Percentiles rank a stretch among this genome's conserved stretches.
Conservation (phyloP, 2,329 filamentous ascomycete genomes). For the Blastomyces gilchristii region DNA sequence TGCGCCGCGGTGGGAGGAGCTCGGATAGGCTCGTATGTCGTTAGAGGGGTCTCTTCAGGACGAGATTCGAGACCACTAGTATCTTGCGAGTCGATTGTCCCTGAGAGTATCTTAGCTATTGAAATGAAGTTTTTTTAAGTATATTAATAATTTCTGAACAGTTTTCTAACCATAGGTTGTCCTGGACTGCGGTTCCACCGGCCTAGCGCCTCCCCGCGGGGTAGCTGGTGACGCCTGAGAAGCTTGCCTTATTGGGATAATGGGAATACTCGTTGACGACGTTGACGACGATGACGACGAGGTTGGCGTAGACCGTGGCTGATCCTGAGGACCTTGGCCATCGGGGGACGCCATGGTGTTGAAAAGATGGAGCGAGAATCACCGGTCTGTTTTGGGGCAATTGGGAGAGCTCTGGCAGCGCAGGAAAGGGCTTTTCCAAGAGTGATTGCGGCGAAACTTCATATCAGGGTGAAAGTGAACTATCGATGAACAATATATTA, state of each 20-base stretch:
- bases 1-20: slow-evolving; percentile 36
- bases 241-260: slow-evolving; percentile 4
- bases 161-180: slow-evolving; percentile 6
- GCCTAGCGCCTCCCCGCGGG: not conserved
- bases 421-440: not conserved
- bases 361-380: not conserved
- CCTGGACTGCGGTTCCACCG: not conserved
- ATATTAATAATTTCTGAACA: not conserved
- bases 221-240: not conserved
- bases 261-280: slow-evolving; percentile 6
- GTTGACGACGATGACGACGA: slow-evolving; percentile 9
- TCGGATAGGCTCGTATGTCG: slow-evolving; percentile 27
- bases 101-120: slow-evolving; percentile 10
- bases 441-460: not conserved
- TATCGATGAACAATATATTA: not conserved
- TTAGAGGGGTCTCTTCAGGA: not conserved
- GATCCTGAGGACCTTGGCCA: slow-evolving; percentile 6
- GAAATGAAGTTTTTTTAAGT: not conserved
- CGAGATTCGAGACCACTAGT: slow-evolving; percentile 10
- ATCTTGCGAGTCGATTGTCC: slow-evolving; percentile 24
- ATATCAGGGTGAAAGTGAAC: slow-evolving; percentile 1
- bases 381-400: not conserved
- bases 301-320: slow-evolving; percentile 4
- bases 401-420: not conserved
- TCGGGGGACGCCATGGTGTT: slow-evolving; percentile 11